Evolutionary conservation across 1,284 basidiomycete genomes (phyloP).

Genomic region (Leccinum fuscescens): DNA sequence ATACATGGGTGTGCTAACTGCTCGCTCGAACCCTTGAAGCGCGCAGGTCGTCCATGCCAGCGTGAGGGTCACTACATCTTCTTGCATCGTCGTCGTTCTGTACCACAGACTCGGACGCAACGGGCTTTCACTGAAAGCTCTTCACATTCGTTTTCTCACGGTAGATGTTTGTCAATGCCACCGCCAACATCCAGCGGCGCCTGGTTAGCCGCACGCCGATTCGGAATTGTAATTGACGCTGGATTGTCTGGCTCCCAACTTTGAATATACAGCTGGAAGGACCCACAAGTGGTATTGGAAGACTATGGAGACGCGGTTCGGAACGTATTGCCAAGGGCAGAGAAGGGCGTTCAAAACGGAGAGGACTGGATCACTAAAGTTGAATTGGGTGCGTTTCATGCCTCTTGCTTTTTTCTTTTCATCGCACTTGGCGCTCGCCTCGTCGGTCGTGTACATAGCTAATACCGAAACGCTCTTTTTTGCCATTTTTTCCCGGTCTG

Average conservation of each 20-base stretch:
- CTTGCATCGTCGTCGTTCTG: background rate
- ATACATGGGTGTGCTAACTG: no score
- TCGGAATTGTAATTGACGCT: slow-evolving; percentile 96
- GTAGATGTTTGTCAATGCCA: slow-evolving; percentile 53
- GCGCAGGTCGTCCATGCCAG: no score
- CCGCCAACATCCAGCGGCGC: slow-evolving; percentile 65
- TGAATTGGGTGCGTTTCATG: slow-evolving; percentile 76
- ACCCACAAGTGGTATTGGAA: slow-evolving; percentile 59
- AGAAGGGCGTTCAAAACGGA: slow-evolving; percentile 82
- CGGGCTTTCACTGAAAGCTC: slow-evolving; percentile 24
- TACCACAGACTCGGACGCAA: slow-evolving; percentile 13
- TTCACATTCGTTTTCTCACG: slow-evolving; percentile 23
- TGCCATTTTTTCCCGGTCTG: background rate
- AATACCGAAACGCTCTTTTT: background rate
- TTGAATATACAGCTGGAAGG: slow-evolving; percentile 96
- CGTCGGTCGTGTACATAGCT: background rate
- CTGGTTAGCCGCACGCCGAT: slow-evolving; percentile 79
- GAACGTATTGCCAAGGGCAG: slow-evolving; percentile 74
- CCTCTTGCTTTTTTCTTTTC: no score
- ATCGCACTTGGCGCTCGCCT: background rate
- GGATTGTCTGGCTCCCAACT: slow-evolving; percentile 95
- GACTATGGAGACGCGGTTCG: slow-evolving; percentile 46
- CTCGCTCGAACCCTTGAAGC: no score
- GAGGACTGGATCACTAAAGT: slow-evolving; percentile 90
- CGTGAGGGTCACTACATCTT: background rate